Conservation (phyloP, 2,329 filamentous ascomycete species). For the Colletotrichum sp. region DNA sequence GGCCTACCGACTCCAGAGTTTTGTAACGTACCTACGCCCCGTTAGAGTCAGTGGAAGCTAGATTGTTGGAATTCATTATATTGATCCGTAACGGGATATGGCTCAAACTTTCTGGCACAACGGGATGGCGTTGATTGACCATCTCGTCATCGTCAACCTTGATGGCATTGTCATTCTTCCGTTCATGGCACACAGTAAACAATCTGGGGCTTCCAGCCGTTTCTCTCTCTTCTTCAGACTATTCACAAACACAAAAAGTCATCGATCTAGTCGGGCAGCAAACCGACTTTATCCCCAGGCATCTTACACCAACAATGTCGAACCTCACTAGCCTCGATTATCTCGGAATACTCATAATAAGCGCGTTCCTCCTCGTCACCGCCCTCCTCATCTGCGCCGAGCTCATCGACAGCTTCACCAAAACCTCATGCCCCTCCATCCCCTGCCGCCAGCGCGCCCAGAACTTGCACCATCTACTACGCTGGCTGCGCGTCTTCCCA, state of each 20-base stretch:
- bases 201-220: too few species aligned
- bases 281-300: rapidly evolving
- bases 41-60: too few species aligned
- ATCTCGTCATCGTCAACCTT: too few species aligned
- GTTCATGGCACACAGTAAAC: too few species aligned
- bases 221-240: rapidly evolving
- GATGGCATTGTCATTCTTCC: too few species aligned
- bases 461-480: not conserved
- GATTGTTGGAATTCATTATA: too few species aligned
- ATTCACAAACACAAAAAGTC: rapidly evolving
- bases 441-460: not conserved
- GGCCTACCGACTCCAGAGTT: too few species aligned
- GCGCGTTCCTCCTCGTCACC: not conserved
- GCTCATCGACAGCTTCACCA: not conserved
- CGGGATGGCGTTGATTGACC: too few species aligned
- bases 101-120: too few species aligned
- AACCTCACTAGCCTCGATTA: not conserved
- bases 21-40: too few species aligned
- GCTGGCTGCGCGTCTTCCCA: not conserved
- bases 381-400: not conserved
- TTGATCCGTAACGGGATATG: too few species aligned
- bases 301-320: not conserved
- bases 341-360: rapidly evolving
- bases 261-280: rapidly evolving
- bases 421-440: not conserved